These are phyloP conservation scores for Thymus quinquecostatus DNA, from an alignment of 257 asterid genomes.

Conservation along the genomic window DNA sequence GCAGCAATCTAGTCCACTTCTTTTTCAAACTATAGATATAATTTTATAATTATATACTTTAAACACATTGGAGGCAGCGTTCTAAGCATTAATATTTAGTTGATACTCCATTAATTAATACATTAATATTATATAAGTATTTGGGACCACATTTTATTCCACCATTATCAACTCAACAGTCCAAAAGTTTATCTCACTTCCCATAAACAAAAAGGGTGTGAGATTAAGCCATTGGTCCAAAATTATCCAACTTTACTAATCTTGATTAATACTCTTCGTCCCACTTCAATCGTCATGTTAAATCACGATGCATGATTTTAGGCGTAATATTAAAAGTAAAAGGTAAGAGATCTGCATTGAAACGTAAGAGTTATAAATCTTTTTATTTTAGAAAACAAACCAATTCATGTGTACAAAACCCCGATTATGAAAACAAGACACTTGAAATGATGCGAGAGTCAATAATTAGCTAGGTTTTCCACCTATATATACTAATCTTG, in stretches of 20 bases:
- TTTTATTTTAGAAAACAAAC: no score
- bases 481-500: no score
- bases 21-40: constrained; percentile 27
- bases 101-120: neutral
- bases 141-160: constrained; percentile 39
- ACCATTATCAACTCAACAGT: constrained; percentile 16
- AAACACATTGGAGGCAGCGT: constrained; percentile 34
- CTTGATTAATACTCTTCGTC: neutral
- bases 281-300: no score
- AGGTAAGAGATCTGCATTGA: no score
- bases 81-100: constrained; percentile 7
- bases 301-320: no score
- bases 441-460: neutral
- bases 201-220: constrained; percentile 21
- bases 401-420: no score
- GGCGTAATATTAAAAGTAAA: neutral
- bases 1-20: constrained; percentile 46
- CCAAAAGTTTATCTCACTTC: neutral
- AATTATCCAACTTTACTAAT: neutral
- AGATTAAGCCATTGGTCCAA: neutral
- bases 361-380: no score
- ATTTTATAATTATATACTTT: constrained; percentile 31
- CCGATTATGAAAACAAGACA: no score
- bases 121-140: neutral
- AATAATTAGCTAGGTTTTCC: constrained; percentile 19